Conservation (phyloP, 306 rosid genomes). For the Malus sieversii region DNA sequence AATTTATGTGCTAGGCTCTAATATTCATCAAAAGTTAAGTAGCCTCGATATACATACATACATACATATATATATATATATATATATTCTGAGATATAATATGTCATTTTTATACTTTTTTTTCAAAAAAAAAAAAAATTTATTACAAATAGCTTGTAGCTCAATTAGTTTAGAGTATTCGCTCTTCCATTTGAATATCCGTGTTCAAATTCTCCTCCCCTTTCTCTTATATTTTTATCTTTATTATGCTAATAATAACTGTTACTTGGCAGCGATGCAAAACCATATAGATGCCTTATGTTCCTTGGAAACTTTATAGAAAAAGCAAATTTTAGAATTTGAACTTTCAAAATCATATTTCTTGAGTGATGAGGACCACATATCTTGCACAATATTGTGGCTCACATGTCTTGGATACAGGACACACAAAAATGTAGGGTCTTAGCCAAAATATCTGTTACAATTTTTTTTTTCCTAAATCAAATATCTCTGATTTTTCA, state of each 20-base stretch:
- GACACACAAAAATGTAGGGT: background rate
- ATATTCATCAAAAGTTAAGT: background rate
- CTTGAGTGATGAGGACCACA: conserved; percentile 20
- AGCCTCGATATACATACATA: background rate
- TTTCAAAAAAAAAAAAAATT: too few species aligned
- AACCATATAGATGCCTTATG: background rate
- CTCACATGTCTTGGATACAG: conserved; percentile 8
- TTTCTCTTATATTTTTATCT: background rate
- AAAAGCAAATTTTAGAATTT: conserved; percentile 20
- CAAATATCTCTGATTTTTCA: too few species aligned
- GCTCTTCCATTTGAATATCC: too few species aligned
- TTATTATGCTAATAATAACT: background rate
- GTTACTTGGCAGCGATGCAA: background rate
- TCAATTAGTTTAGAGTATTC: too few species aligned
- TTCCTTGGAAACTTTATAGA: background rate
- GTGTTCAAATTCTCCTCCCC: too few species aligned
- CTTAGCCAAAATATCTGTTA: background rate
- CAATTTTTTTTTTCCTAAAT: background rate
- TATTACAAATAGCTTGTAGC: too few species aligned
- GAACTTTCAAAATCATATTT: conserved; percentile 17
- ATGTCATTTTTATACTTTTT: background rate
- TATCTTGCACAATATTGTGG: background rate
- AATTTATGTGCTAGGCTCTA: background rate
- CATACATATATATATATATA: too few species aligned
- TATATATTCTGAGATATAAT: background rate